Conservation (phyloP, 1,284 basidiomycete species). For the Phlebopus sp. region DNA sequence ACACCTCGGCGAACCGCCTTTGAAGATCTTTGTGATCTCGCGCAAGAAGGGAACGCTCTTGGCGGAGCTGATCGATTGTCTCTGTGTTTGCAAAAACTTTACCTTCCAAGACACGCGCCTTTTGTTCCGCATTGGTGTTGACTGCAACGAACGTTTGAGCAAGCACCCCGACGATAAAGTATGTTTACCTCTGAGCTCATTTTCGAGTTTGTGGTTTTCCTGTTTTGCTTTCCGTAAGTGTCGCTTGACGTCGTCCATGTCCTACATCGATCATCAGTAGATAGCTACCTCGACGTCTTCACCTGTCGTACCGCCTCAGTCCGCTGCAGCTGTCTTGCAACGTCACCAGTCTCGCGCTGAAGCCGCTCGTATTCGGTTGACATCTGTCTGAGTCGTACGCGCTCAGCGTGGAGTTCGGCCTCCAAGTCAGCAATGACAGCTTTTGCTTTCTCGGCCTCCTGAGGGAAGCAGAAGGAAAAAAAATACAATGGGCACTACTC, state of each 20-base stretch:
- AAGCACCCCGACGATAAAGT: background rate
- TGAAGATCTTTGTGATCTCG: slow-evolving; percentile 70
- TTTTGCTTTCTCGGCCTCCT: slow-evolving; percentile 72
- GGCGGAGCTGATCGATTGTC: slow-evolving; percentile 67
- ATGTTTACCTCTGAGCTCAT: slow-evolving; percentile 56
- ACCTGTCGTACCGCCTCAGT: slow-evolving; percentile 59
- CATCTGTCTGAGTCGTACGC: slow-evolving; percentile 58
- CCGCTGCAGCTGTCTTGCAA: slow-evolving; percentile 59
- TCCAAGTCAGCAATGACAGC: slow-evolving; percentile 65
- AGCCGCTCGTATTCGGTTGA: slow-evolving; percentile 59
- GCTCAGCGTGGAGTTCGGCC: slow-evolving; percentile 61
- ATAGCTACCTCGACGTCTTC: slow-evolving; percentile 1
- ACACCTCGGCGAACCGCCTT: slow-evolving; percentile 56
- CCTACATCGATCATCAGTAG: slow-evolving; percentile 41
- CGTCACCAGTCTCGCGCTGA: slow-evolving; percentile 59
- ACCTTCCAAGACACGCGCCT: slow-evolving; percentile 59
- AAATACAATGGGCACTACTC: background rate
- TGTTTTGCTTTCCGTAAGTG: slow-evolving; percentile 67
- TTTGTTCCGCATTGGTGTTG: slow-evolving; percentile 65
- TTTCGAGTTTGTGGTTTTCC: slow-evolving; percentile 66
- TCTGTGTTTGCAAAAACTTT: slow-evolving; percentile 64
- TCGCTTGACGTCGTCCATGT: slow-evolving; percentile 69
- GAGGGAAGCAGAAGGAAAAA: slow-evolving; percentile 11
- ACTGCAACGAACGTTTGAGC: slow-evolving; percentile 33
- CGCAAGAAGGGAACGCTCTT: slow-evolving; percentile 66